Percentiles rank a stretch among this genome's conserved stretches.
Evolutionary conservation across 495 filamentous ascomycete genomes (phyloP).

Genomic region (Trichoderma gamsii): DNA sequence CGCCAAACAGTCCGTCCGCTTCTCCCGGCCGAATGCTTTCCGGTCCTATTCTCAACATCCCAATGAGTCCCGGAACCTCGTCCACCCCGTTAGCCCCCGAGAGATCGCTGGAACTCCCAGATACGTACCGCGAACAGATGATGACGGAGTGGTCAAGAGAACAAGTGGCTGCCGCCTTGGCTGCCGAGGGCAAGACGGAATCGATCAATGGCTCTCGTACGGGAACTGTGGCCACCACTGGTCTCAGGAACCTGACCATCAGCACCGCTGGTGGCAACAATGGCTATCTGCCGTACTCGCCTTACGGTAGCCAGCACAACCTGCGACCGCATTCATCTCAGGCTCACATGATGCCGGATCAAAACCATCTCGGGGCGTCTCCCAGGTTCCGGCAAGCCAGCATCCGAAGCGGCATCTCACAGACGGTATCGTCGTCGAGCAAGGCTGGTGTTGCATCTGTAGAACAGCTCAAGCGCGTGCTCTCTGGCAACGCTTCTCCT

Average conservation of each 20-base stretch:
- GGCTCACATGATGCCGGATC: conserved; percentile 8
- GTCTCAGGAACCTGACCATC: conserved; percentile 49
- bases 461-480: conserved; percentile 76
- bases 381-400: conserved; percentile 36
- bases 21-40: conserved; percentile 64
- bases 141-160: conserved; percentile 69
- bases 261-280: conserved; percentile 43
- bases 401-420: conserved; percentile 42
- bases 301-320: conserved; percentile 39
- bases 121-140: conserved; percentile 61
- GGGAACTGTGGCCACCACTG: conserved; percentile 48
- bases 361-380: neutral
- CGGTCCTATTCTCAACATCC: conserved; percentile 51
- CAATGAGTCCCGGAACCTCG: conserved; percentile 25
- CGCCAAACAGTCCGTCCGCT: conserved; percentile 60
- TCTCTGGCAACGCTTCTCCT: conserved; percentile 46
- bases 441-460: conserved; percentile 68
- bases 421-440: conserved; percentile 50
- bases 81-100: conserved; percentile 28
- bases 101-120: conserved; percentile 33
- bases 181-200: conserved; percentile 58
- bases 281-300: conserved; percentile 29
- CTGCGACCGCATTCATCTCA: conserved; percentile 22
- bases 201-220: conserved; percentile 68
- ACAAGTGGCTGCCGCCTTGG: conserved; percentile 56